Evolutionary conservation across 1,284 basidiomycete species (phyloP), one percentile per base, ranked within the genome.

Genomic region (Trichosporon sp.): DNA sequence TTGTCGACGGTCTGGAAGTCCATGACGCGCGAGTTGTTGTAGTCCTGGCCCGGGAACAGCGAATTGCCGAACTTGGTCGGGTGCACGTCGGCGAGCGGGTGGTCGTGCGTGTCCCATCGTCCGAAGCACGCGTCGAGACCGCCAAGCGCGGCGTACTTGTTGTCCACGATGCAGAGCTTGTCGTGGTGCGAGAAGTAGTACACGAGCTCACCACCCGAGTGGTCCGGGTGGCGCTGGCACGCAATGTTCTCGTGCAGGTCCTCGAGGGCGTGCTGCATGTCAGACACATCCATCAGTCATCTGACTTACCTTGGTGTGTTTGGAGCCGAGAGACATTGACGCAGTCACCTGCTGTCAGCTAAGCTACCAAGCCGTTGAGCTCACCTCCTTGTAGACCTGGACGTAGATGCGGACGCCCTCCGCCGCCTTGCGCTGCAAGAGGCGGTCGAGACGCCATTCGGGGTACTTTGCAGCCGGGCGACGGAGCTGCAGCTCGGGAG

Each of bases 131-230:
- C 86, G 83, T 99, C 97, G 42, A 99, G 84, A 0, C 97, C 97
- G 32, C 97, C 97, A 92, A 95, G 97, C 83, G 99, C 99, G 0
- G 93, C 96, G 73, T 98, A 96, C 0, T 93, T 90, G 81, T 98
- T 93, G 81, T 99, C 97, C 72, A 99, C 93, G 15, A 98, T 93
- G 80, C 96, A 98, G 70, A 99, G 76, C 75, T 86, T 85, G 73
- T 85, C 84, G 74, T 85, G 84, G 73, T 85, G 84, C n/a, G 78
- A 79, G 71, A 79, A 78, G 70, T 84, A 83, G 74, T 81, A 80
- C 13, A 80, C 77, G 18, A 80, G 74, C 65, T 78, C 77, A 89
- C 78, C 89, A 15, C 92, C 92, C 69, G 92, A 91, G 76, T 95
- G 93, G 77, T 94, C 92, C 0, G 92, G 92, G 77, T 95, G 93